phyloP scores from a whole-genome alignment of 2,329 filamentous ascomycete species.

The Cryoendolithus antarcticus region DNA sequence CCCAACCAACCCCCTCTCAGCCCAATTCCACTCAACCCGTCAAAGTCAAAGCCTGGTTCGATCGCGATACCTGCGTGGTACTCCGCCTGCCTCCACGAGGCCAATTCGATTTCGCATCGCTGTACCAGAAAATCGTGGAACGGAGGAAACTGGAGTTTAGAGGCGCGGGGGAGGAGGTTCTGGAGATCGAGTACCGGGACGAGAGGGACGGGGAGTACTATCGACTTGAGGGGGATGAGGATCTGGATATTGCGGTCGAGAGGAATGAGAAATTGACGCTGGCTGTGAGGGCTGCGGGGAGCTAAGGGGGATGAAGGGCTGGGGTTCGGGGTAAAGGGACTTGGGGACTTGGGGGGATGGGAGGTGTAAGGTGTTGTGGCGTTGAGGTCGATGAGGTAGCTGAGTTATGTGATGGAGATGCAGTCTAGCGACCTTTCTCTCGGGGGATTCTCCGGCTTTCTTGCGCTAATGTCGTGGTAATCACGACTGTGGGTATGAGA shows the following conservation, averaged over 20 bases:
- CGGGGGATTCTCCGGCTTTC: too few species aligned
- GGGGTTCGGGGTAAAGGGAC: too few species aligned
- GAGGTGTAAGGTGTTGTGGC: too few species aligned
- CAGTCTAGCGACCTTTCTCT: too few species aligned
- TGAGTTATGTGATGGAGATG: too few species aligned
- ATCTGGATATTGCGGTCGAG: conserved; percentile 67
- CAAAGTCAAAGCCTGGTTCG: conserved; percentile 93
- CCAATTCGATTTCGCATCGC: conserved; percentile 56
- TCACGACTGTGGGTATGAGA: too few species aligned
- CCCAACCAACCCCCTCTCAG: conserved; percentile 25
- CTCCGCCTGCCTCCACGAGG: conserved; percentile 70
- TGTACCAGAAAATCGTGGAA: conserved; percentile 75
- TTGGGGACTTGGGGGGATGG: too few species aligned
- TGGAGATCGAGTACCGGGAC: conserved; percentile 76
- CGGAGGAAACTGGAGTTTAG: conserved; percentile 57
- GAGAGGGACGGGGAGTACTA: conserved; percentile 65
- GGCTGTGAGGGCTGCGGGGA: conserved; percentile 24
- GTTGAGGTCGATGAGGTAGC: too few species aligned
- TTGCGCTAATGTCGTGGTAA: too few species aligned
- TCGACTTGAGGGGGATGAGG: conserved; percentile 63
- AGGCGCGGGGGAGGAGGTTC: conserved; percentile 15
- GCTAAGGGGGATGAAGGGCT: conserved; percentile 2
- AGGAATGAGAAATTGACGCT: conserved; percentile 80
- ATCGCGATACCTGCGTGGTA: conserved; percentile 72
- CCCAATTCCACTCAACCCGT: conserved; percentile 35